Evolutionary conservation across 2,329 filamentous ascomycete species (phyloP), one percentile per base, ranked within the genome.

Genomic region (Acephala macrosclerotiorum): DNA sequence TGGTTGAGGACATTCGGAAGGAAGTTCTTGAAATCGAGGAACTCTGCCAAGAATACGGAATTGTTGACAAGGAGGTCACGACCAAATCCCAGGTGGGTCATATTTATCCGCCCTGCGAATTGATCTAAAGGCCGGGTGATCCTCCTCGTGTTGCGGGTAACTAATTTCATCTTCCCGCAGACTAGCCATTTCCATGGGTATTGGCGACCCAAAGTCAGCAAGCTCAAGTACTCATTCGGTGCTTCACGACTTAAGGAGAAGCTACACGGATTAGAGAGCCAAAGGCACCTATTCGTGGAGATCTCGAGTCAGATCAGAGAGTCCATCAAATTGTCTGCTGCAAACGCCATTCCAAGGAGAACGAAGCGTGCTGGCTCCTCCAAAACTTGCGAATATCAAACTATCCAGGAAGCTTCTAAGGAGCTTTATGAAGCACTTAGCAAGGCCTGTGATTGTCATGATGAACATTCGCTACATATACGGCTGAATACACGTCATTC

Each of bases 401-500:
- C 49, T 53, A 53, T 53, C 49, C 49, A 53, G 25, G 25, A 53
- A 18, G 26, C 49, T 53, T 53, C 49, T 25, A 53, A 53, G 25
- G 49, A 33, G 25, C 49, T 53, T 9, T 53, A 53, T 53, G 49
- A 14, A 29, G 49, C 49, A 26, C 49, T 53, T n/a, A n/a, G 18
- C 5, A 33, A 33, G 14, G 22, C 49, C 26, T 53, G 49, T 7
- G 49, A 53, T 12, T 53, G 49, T 33, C 49, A 53, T 11, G 49
- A 53, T 8, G 49, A 53, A 11, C 49, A 53, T n/a, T 53, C 49
- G 8, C 25, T 53, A 7, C 49, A 53, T n/a, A 8, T 53, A 14
- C 22, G 49, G 18, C 49, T 53, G 25, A 25, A 53, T 16, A 53
- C 49, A 18, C 22, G 29, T 29, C 11, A 18, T 5, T 3, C 25